Base-by-base conservation (phyloP, 331 rosid genomes). In the Quercus lobata region DNA sequence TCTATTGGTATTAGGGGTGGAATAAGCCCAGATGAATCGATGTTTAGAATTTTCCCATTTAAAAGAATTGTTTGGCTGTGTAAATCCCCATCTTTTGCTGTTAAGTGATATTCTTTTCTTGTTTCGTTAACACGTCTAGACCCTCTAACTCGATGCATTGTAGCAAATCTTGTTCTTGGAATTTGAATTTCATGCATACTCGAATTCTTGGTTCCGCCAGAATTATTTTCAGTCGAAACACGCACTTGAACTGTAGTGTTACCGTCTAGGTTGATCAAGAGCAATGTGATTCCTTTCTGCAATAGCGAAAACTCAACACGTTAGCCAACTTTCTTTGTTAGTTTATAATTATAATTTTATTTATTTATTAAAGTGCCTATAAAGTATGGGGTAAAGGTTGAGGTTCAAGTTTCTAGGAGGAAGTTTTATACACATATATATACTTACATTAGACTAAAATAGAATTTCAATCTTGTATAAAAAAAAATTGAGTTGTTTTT, bases 41-140 rank as follows among this genome's bases (percentile, higher is more conserved):
- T 83, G 58, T 30, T 69, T 60, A 93, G 80, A 81, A 76, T 74
- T n/a, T 93, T 81, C 30, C 98, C 99, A 83, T 96, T 96, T 22
- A 96, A 91, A 66, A 90, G 79, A 90, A 85, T 80, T 54, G 72
- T 87, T 87, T 88, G 97, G 92, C 98, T 93, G 37, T 90, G 97
- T 75, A 96, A 46, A 81, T 91, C 76, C 71, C 94, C 79, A 71
- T 82, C 94, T 53, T 88, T 76, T 5, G 98, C 72, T 73, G 92
- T 86, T 66, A 93, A 78, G 85, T 93, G 99, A 82, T 93, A 96
- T 74, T 96, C 97, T 79, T 91, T 87, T 89, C 98, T 90, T 62
- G 49, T 75, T 56, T 34, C 62, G 58, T 49, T 81, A 69, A 79
- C 7, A 34, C 4, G 79, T 78, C 44, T 74, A 6, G 41, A 27